A percentile compares a stretch with the other conserved stretches of the same genome.
phyloP scores from a whole-genome alignment of 768 basidiomycete genomes.

The Boletus vermiculosoides region DNA sequence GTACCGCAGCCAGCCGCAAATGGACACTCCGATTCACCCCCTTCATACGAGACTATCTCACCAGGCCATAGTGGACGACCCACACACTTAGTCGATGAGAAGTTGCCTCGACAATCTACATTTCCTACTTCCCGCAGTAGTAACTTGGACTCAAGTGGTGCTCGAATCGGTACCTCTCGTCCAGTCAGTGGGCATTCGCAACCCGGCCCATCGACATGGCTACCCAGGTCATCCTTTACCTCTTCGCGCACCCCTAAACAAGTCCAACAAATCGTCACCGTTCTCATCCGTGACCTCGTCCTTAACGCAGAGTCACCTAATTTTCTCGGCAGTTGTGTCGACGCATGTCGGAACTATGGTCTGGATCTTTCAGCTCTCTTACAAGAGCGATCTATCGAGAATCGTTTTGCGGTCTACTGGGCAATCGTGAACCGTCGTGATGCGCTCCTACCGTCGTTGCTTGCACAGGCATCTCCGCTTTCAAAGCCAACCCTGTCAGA shows the following conservation, averaged over 20 bases:
- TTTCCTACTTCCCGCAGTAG: background rate
- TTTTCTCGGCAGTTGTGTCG: conserved; percentile 44
- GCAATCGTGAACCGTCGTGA: conserved; percentile 55
- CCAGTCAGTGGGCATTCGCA: background rate
- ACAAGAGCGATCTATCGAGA: conserved; percentile 63
- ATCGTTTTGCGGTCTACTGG: conserved; percentile 71
- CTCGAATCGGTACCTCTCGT: background rate
- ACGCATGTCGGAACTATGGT: conserved; percentile 51
- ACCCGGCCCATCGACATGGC: conserved; percentile 14
- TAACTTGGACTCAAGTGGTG: background rate
- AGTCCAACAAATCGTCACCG: conserved; percentile 50
- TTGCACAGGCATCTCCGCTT: conserved; percentile 51
- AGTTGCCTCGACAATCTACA: background rate
- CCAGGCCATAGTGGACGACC: background rate
- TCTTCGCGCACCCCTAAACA: conserved; percentile 39
- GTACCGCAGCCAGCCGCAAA: background rate
- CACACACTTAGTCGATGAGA: conserved; percentile 8
- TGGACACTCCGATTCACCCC: conserved; percentile 17
- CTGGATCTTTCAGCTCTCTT: conserved; percentile 54
- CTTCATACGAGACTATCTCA: conserved; percentile 25
- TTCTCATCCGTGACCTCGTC: conserved; percentile 58
- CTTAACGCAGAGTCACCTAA: conserved; percentile 18
- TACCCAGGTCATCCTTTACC: conserved; percentile 19
- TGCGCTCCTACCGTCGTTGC: conserved; percentile 46
- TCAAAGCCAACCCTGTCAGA: conserved; percentile 50